Evolutionary conservation across 192 early-diverging fungal species (phyloP).

Genomic region (Dissophora globulifera): DNA sequence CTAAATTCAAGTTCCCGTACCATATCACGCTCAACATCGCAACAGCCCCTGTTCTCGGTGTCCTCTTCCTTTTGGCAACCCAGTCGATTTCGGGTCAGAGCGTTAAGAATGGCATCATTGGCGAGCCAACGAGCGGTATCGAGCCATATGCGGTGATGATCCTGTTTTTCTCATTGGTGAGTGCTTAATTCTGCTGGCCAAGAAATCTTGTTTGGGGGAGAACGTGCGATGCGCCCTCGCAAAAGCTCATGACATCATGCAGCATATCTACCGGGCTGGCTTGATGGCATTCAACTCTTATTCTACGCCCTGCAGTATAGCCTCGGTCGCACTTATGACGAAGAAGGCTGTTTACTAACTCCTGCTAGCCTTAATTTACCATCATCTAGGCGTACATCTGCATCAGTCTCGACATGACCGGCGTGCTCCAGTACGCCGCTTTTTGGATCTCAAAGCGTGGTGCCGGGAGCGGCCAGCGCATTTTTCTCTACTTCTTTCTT

Average conservation of each 20-base stretch:
- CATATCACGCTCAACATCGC: constrained; percentile 70
- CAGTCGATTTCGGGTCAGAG: constrained; percentile 57
- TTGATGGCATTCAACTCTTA: too few species aligned
- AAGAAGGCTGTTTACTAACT: background rate
- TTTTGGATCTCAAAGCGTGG: constrained; percentile 76
- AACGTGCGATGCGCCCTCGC: too few species aligned
- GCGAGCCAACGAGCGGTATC: constrained; percentile 56
- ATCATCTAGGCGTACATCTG: constrained; percentile 77
- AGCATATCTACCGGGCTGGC: too few species aligned
- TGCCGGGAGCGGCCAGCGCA: constrained; percentile 62
- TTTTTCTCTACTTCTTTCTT: constrained; percentile 77
- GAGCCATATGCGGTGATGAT: constrained; percentile 86
- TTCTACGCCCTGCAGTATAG: background rate
- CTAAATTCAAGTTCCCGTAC: constrained; percentile 5
- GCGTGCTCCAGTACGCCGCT: constrained; percentile 80
- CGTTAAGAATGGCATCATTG: constrained; percentile 48
- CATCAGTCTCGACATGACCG: constrained; percentile 85
- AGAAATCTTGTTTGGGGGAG: too few species aligned
- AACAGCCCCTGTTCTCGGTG: constrained; percentile 75
- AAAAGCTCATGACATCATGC: too few species aligned
- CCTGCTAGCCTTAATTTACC: background rate
- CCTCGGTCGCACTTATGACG: background rate
- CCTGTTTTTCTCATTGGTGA: constrained; percentile 79
- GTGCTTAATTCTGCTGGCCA: background rate
- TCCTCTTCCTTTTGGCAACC: constrained; percentile 74